A percentile compares a stretch with the other conserved stretches of the same genome.
Conservation (phyloP, 2,329 filamentous ascomycete genomes). For the Huntiella decipiens region DNA sequence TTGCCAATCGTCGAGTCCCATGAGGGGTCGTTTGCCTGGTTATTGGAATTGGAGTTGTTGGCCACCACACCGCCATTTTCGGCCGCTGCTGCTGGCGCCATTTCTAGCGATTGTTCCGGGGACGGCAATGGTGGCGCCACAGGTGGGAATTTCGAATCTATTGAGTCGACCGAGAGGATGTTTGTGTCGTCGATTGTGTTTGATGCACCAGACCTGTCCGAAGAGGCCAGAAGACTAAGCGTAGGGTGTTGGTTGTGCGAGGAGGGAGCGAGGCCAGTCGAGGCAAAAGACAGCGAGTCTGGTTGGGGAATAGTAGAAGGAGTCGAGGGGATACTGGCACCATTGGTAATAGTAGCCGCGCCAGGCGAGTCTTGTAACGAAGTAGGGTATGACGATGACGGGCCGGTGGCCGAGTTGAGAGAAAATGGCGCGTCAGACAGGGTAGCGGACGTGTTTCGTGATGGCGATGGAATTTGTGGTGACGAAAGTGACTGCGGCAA, state of each 20-base stretch:
- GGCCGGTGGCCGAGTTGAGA: too few relatives aligned
- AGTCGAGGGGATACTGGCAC: not conserved
- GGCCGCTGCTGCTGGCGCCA: slow-evolving; percentile 2
- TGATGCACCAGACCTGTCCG: not conserved
- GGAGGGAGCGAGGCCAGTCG: not conserved
- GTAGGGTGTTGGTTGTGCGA: not conserved
- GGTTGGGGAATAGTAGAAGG: not conserved
- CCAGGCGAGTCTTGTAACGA: slow-evolving; percentile 1
- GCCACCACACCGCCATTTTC: slow-evolving; percentile 14
- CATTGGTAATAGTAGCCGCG: slow-evolving; percentile 2
- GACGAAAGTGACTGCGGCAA: not conserved
- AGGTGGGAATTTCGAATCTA: slow-evolving; percentile 5
- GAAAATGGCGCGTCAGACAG: too few relatives aligned
- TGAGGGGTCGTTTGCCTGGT: slow-evolving; percentile 10
- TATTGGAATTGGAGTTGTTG: slow-evolving; percentile 15
- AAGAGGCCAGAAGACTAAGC: not conserved
- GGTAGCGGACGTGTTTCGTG: too few relatives aligned
- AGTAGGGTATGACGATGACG: not conserved
- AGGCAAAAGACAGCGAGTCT: not conserved
- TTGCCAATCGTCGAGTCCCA: slow-evolving; percentile 54
- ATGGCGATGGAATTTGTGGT: not conserved
- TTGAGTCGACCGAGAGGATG: slow-evolving; percentile 5
- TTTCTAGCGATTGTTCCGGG: slow-evolving; percentile 12
- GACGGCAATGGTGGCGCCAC: slow-evolving; percentile 12
- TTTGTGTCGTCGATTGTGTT: not conserved